Evolutionary conservation across 169 alveolate genomes (phyloP), one percentile per base, ranked within the genome.

Genomic region (Plasmodium adleri): DNA sequence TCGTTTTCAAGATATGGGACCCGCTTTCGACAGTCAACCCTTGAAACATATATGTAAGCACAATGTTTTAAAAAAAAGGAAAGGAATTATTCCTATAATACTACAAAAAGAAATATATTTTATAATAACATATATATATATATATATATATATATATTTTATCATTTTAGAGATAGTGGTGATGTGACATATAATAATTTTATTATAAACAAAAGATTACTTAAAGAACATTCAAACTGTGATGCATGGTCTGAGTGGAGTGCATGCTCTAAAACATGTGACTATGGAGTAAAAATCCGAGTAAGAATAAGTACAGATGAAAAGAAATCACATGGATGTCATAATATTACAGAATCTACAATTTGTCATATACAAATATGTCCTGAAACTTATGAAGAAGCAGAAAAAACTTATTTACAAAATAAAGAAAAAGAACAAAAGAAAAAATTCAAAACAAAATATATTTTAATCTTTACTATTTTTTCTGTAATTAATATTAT

Each of bases 231-330:
- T 12, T 22, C 43, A 45, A 8, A 67, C 10, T 83, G 91, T 52
- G 85, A 70, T 26, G 15, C 3, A 20, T 83, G 91, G 91, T 20
- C 85, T 12, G 91, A 83, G 1, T 83, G 91, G 91, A 24, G 72
- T 10, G 20, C 3, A 0, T 83, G 91, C 5, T 83, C 91, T 39
- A 83, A 83, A 58, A 54, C 91, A 56, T 83, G 91, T 15, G 91
- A 52, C 22, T 45, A 67, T 20, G 91, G 91, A 68, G 62, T 83
- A 7, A 83, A 66, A 43, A 43, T 83, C 45, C 26, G 91, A 45
- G 74, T 43, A 8, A 39, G 63, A 67, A 3, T 28, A 5, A 52
- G 74, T 17, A 28, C 47, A 22, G 9, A 47, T 3, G 20, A 32
- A 22, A 63, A 54, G 17, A 6, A 83, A 24, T 68, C 83, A 17